A percentile compares a stretch with the other conserved stretches of the same genome.
Evolutionary conservation across 2,329 filamentous ascomycete genomes (phyloP).

Genomic region (Xylariales sp.): DNA sequence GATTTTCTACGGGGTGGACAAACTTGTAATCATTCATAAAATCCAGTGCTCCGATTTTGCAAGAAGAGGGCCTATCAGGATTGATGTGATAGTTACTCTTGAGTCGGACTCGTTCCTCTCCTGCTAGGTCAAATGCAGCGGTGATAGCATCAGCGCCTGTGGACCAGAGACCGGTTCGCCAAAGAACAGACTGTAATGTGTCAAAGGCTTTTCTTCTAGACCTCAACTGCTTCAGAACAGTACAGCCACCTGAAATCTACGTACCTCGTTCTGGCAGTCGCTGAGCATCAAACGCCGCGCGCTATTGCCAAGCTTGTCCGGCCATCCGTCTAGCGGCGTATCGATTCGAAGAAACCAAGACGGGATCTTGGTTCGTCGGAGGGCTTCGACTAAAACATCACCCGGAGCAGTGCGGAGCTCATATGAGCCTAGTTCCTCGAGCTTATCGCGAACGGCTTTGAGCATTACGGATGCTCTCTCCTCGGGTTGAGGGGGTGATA

Average conservation of each 20-base stretch:
- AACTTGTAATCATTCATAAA: conserved; percentile 31
- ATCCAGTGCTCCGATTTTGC: conserved; percentile 34
- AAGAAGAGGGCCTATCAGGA: conserved; percentile 31
- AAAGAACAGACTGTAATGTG: conserved; percentile 34
- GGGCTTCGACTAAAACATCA: conserved; percentile 26
- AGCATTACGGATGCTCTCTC: conserved; percentile 26
- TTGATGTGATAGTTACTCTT: conserved; percentile 37
- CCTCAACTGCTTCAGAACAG: background rate
- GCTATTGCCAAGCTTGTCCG: conserved; percentile 23
- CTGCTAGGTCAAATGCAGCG: conserved; percentile 27
- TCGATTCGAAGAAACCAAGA: conserved; percentile 39
- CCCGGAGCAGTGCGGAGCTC: conserved; percentile 22
- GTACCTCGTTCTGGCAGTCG: conserved; percentile 38
- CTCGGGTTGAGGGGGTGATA: conserved; percentile 36
- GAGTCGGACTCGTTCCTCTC: conserved; percentile 25
- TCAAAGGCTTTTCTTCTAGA: background rate
- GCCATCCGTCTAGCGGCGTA: conserved; percentile 31
- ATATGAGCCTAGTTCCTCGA: conserved; percentile 16
- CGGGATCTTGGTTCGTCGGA: conserved; percentile 31
- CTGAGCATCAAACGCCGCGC: conserved; percentile 35
- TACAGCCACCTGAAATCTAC: too few species aligned
- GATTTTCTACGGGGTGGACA: conserved; percentile 19
- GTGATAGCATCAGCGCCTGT: conserved; percentile 28
- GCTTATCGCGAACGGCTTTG: conserved; percentile 25
- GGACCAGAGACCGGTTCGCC: conserved; percentile 37